These are phyloP conservation scores for Phytophthora brassicae DNA, from an alignment of 352 stramenopile genomes.

Conservation along the genomic window DNA sequence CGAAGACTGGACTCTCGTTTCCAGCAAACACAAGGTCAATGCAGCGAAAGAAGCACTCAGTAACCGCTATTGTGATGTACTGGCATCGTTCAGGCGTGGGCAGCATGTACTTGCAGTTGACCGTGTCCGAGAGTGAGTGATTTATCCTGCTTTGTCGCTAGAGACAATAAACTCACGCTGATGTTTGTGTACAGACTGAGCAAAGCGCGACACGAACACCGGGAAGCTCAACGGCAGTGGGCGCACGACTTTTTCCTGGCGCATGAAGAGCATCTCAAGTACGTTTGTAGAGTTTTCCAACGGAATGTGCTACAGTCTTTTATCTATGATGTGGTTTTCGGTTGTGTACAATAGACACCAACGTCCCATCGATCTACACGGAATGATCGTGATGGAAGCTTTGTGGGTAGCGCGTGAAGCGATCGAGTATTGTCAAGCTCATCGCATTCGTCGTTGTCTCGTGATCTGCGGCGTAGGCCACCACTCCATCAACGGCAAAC, in stretches of 20 bases:
- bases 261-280: constrained; percentile 54
- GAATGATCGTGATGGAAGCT: constrained; percentile 68
- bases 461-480: constrained; percentile 68
- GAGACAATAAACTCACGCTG: background rate
- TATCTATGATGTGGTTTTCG: constrained; percentile 16
- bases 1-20: constrained; percentile 51
- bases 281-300: constrained; percentile 23
- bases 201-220: constrained; percentile 46
- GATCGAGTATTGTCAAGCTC: constrained; percentile 56
- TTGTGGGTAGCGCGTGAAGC: constrained; percentile 57
- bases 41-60: constrained; percentile 54
- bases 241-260: constrained; percentile 61
- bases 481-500: constrained; percentile 69
- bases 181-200: constrained; percentile 46
- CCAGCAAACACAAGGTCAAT: constrained; percentile 57
- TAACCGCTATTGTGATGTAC: constrained; percentile 55
- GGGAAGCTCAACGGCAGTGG: constrained; percentile 64
- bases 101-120: constrained; percentile 56
- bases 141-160: background rate
- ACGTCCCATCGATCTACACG: constrained; percentile 63
- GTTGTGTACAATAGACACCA: constrained; percentile 35
- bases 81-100: constrained; percentile 59
- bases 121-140: constrained; percentile 59
- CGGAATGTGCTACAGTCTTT: constrained; percentile 13
- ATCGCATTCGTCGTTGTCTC: constrained; percentile 62